Conservation (phyloP, 768 basidiomycete species). For the Podaxis sp. region DNA sequence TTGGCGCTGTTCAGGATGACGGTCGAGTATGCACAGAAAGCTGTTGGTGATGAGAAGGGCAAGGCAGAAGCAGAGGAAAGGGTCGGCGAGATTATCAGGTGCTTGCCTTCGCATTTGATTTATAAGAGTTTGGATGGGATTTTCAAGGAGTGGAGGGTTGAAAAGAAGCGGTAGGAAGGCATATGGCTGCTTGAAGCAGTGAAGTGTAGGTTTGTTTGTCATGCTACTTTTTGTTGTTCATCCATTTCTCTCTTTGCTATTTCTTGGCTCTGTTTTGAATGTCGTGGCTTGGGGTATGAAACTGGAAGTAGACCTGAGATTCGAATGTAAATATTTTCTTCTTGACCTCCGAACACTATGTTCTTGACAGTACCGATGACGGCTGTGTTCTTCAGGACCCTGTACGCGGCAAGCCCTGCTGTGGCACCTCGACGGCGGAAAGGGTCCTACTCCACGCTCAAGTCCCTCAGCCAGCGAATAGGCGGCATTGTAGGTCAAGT, state of each 20-base stretch:
- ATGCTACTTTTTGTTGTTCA: not conserved
- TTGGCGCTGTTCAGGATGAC: constrained; percentile 87
- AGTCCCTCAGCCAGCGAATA: no score
- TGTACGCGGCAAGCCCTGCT: no score
- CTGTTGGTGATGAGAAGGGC: constrained; percentile 57
- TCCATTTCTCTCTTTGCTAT: not conserved
- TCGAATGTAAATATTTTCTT: not conserved
- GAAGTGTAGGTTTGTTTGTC: not conserved
- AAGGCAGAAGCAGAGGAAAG: constrained; percentile 71
- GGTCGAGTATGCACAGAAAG: constrained; percentile 77
- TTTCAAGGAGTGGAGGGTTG: constrained; percentile 88
- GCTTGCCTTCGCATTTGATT: constrained; percentile 81
- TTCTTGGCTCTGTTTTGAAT: not conserved
- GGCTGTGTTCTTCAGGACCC: no score
- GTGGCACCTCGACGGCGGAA: no score
- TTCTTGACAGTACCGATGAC: not conserved
- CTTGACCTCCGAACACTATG: not conserved
- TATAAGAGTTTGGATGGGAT: constrained; percentile 93
- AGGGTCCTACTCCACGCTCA: no score
- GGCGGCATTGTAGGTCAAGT: no score
- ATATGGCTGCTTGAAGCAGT: not conserved
- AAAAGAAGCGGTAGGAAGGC: constrained; percentile 57
- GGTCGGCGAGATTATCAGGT: constrained; percentile 87
- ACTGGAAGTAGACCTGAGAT: not conserved
- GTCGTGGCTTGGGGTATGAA: not conserved